phyloP scores from a whole-genome alignment of 176 grass and related monocot species.

The Melocanna baccifera region DNA sequence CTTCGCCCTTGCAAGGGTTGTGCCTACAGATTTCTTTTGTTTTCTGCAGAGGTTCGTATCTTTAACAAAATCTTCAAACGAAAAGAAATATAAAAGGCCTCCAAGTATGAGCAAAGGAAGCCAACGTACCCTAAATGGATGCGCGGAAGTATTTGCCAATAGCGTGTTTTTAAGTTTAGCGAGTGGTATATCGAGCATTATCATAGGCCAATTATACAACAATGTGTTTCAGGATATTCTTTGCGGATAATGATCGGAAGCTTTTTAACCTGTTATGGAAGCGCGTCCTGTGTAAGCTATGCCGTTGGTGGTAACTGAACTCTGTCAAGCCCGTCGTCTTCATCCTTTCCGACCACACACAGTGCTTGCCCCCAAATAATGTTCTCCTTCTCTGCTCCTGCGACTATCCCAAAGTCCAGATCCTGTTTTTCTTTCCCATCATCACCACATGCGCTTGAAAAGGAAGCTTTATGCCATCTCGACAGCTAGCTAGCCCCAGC shows the following conservation, averaged over 20 bases:
- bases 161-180: neutral
- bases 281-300: conserved; percentile 31
- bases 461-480: neutral
- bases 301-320: neutral
- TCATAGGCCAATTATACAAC: neutral
- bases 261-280: neutral
- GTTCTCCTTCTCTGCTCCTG: neutral
- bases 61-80: no score
- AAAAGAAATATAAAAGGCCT: no score
- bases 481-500: neutral
- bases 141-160: neutral
- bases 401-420: neutral
- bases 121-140: no score
- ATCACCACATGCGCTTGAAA: neutral
- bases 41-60: no score
- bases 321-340: conserved; percentile 37
- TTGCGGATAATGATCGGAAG: neutral
- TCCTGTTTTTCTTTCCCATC: conserved; percentile 38
- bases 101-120: no score
- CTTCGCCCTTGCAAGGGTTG: no score
- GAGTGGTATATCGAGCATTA: neutral
- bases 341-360: conserved; percentile 46
- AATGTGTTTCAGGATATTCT: neutral
- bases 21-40: no score
- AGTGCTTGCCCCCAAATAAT: neutral